phyloP scores from a whole-genome alignment of 306 rosid genomes.

The Sophora flavescens region DNA sequence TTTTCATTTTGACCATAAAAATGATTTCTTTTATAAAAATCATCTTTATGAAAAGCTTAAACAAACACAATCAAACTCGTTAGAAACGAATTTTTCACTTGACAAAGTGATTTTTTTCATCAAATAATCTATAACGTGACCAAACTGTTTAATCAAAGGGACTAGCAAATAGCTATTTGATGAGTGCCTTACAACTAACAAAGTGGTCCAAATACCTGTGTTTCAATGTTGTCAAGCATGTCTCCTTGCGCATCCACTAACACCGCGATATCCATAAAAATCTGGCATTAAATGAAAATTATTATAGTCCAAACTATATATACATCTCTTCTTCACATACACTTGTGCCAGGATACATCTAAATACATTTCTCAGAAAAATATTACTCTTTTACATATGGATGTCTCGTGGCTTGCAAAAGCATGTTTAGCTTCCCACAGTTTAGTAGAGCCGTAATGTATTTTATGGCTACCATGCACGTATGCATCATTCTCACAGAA shows the following conservation, averaged over 20 bases:
- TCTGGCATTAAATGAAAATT: conserved; percentile 59
- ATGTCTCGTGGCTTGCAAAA: not conserved
- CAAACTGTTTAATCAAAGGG: not conserved
- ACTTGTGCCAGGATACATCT: not conserved
- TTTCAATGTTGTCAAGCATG: conserved; percentile 88
- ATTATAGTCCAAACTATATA: conserved; percentile 25
- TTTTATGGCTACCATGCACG: not conserved
- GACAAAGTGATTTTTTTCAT: too few species aligned
- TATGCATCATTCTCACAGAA: not conserved
- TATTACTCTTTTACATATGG: not conserved
- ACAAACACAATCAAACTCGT: too few species aligned
- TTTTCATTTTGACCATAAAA: too few species aligned
- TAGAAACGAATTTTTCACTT: too few species aligned
- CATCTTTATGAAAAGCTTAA: too few species aligned
- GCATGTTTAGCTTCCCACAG: conserved; percentile 17
- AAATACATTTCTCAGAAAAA: not conserved
- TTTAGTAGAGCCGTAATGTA: not conserved
- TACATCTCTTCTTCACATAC: not conserved
- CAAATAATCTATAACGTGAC: conserved; percentile 26
- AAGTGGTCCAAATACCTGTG: conserved; percentile 65
- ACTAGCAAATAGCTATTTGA: not conserved
- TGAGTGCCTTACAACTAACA: not conserved
- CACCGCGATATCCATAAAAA: conserved; percentile 91
- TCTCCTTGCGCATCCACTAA: conserved; percentile 95
- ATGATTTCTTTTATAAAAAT: too few species aligned